These are phyloP conservation scores for Claviceps monticola DNA, from an alignment of 2,329 filamentous ascomycete genomes.

Conservation along the genomic window DNA sequence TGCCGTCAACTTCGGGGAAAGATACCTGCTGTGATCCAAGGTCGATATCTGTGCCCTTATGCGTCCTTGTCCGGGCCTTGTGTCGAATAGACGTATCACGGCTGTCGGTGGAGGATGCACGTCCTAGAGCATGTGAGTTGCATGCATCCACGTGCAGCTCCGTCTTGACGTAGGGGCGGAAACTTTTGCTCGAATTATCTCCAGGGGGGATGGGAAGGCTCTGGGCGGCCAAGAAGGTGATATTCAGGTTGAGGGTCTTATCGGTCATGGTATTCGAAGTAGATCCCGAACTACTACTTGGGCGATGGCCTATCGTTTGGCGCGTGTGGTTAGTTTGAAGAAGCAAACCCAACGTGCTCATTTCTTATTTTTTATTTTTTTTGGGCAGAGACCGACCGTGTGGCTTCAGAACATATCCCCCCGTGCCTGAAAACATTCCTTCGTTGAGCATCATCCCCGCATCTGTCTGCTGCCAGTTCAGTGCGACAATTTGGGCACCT, in stretches of 20 bases:
- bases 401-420: slow-evolving; percentile 81
- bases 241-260: slow-evolving; percentile 51
- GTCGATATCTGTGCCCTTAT: slow-evolving; percentile 47
- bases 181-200: slow-evolving; percentile 37
- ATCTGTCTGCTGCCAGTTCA: slow-evolving; percentile 90
- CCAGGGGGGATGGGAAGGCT: slow-evolving; percentile 50
- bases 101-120: slow-evolving; percentile 23
- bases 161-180: slow-evolving; percentile 71
- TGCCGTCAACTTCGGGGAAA: slow-evolving; percentile 39
- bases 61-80: slow-evolving; percentile 45
- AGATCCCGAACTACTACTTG: slow-evolving; percentile 11
- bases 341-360: background rate
- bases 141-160: slow-evolving; percentile 70
- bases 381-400: slow-evolving; percentile 29
- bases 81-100: slow-evolving; percentile 31
- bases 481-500: slow-evolving; percentile 77
- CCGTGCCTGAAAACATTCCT: slow-evolving; percentile 73
- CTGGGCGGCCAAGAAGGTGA: slow-evolving; percentile 67
- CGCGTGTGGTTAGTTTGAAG: background rate
- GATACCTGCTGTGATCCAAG: slow-evolving; percentile 43
- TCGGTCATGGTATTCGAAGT: slow-evolving; percentile 25
- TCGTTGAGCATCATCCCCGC: slow-evolving; percentile 94
- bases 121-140: slow-evolving; percentile 25
- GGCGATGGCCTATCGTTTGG: slow-evolving; percentile 16
- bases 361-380: background rate